phyloP scores from a whole-genome alignment of 495 filamentous ascomycete species.

The Pyrenula aspistea region DNA sequence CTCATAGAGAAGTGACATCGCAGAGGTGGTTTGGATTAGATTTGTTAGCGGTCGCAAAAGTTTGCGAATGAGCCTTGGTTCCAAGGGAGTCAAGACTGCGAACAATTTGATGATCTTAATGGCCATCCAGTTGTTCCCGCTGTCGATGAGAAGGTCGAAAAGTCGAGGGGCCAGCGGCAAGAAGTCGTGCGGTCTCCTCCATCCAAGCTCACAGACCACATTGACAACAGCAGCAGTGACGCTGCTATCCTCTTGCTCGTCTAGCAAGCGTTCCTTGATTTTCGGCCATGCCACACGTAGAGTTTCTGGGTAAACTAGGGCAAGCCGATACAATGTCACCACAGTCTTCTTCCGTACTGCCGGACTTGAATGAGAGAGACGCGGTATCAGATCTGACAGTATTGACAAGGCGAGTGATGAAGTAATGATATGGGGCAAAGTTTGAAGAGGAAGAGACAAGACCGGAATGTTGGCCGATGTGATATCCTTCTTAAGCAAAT shows the following conservation, averaged over 20 bases:
- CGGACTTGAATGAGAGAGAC: slow-evolving; percentile 73
- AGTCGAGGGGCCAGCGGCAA: slow-evolving; percentile 81
- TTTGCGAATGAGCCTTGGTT: slow-evolving; percentile 83
- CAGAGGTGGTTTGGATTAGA: slow-evolving; percentile 84
- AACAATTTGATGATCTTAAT: slow-evolving; percentile 99
- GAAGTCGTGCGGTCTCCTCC: slow-evolving; percentile 87
- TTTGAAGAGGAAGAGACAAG: slow-evolving; percentile 72
- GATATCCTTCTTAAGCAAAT: slow-evolving; percentile 94
- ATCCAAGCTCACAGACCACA: slow-evolving; percentile 91
- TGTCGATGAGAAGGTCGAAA: slow-evolving; percentile 84
- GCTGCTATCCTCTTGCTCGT: slow-evolving; percentile 78
- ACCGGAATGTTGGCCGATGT: slow-evolving; percentile 58
- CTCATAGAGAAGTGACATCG: slow-evolving; percentile 94
- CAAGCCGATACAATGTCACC: slow-evolving; percentile 82
- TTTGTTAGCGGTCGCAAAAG: slow-evolving; percentile 88
- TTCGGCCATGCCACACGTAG: slow-evolving; percentile 89
- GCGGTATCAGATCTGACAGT: slow-evolving; percentile 71
- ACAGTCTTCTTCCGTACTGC: slow-evolving; percentile 88
- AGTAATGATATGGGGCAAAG: slow-evolving; percentile 85
- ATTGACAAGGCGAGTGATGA: slow-evolving; percentile 81
- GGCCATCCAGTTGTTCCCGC: slow-evolving; percentile 98
- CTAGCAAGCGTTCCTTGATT: slow-evolving; percentile 87
- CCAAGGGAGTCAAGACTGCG: slow-evolving; percentile 84
- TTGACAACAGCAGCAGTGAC: slow-evolving; percentile 94
- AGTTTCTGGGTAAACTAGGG: slow-evolving; percentile 88